These are phyloP conservation scores for Elsinoe australis DNA, from an alignment of 2,329 filamentous ascomycete species.

Conservation along the genomic window DNA sequence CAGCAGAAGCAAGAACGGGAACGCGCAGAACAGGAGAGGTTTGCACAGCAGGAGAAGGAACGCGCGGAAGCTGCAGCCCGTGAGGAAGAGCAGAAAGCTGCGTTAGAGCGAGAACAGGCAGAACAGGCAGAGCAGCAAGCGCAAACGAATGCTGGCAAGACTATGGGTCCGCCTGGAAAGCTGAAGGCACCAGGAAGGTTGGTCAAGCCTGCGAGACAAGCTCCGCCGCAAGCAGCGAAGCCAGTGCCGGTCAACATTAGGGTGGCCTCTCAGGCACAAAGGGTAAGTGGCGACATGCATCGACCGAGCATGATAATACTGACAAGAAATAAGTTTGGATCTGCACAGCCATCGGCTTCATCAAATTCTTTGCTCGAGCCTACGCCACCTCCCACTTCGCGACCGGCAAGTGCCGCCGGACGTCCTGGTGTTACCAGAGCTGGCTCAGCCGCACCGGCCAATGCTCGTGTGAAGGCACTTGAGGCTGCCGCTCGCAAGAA, in stretches of 20 bases:
- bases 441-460: constrained; percentile 21
- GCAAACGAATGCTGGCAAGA: constrained; percentile 39
- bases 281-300: constrained; percentile 23
- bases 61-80: constrained; percentile 26
- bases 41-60: constrained; percentile 32
- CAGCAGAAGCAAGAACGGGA: constrained; percentile 47
- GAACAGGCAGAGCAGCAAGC: constrained; percentile 52
- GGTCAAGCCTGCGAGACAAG: constrained; percentile 39
- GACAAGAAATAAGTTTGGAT: constrained; percentile 13
- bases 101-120: constrained; percentile 51
- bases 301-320: not conserved
- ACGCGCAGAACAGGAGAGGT: constrained; percentile 32
- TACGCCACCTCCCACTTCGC: constrained; percentile 11
- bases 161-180: constrained; percentile 34
- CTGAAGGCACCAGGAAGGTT: constrained; percentile 30
- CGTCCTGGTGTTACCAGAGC: constrained; percentile 16
- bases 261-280: constrained; percentile 46
- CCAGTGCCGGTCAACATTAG: constrained; percentile 64
- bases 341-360: constrained; percentile 22
- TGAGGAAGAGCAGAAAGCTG: constrained; percentile 35
- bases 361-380: constrained; percentile 27
- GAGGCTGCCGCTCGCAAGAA: constrained; percentile 73
- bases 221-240: constrained; percentile 47
- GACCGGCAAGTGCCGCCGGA: constrained; percentile 15
- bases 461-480: constrained; percentile 45